These are phyloP conservation scores for Leptodontidium sp. DNA, from an alignment of 2,329 filamentous ascomycete species.

Conservation along the genomic window DNA sequence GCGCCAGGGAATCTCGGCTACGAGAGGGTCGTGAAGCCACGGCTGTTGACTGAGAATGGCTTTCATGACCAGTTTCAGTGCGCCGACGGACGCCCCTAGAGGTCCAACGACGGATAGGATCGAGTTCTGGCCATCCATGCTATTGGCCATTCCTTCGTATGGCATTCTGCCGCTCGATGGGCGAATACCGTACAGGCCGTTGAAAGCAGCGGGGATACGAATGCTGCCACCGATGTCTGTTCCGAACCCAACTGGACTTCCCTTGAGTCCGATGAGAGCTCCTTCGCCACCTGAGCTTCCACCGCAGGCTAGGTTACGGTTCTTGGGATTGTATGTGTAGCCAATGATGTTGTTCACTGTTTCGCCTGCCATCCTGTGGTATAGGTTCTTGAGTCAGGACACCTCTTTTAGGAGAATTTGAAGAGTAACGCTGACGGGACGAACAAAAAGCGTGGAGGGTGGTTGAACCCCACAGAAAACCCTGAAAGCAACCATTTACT, in stretches of 20 bases:
- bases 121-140: constrained; percentile 66
- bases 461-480: too few relatives aligned
- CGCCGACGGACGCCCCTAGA: constrained; percentile 62
- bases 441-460: too few relatives aligned
- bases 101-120: constrained; percentile 71
- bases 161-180: constrained; percentile 50
- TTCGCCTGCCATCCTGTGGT: constrained; percentile 46
- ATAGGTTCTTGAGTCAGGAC: too few relatives aligned
- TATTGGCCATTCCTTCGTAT: constrained; percentile 67
- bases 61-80: constrained; percentile 63
- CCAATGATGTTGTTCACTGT: constrained; percentile 56
- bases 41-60: constrained; percentile 65
- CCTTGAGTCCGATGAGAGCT: constrained; percentile 45
- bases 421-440: too few relatives aligned
- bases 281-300: constrained; percentile 48
- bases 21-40: constrained; percentile 72
- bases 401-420: too few relatives aligned
- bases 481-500: too few relatives aligned
- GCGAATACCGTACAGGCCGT: constrained; percentile 51
- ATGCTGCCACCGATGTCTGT: constrained; percentile 47
- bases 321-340: constrained; percentile 48
- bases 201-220: constrained; percentile 50
- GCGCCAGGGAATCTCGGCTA: constrained; percentile 72
- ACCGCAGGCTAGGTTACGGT: constrained; percentile 42
- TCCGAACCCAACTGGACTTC: constrained; percentile 45